Conservation (phyloP, 225 moss, liverwort and hornwort species). For the Lunularia cruciata region DNA sequence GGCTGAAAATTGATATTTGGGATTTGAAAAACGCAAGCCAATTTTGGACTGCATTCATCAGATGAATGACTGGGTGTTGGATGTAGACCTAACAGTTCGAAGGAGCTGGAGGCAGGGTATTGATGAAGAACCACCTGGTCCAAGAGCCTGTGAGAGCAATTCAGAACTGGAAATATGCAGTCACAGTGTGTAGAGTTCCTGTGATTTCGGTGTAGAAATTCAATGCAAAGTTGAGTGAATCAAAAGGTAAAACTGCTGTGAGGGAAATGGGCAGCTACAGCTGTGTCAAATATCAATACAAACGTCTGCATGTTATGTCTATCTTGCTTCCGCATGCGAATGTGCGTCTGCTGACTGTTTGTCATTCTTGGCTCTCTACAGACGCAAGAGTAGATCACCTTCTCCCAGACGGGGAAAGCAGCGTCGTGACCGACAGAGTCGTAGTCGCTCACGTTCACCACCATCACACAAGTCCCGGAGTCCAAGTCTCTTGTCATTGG, state of each 20-base stretch:
- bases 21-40: slow-evolving; percentile 17
- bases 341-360: slow-evolving; percentile 20
- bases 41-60: slow-evolving; percentile 31
- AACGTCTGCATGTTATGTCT: slow-evolving; percentile 9
- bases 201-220: slow-evolving; percentile 28
- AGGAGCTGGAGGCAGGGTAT: slow-evolving; percentile 32
- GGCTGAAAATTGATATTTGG: slow-evolving; percentile 22
- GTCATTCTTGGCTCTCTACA: slow-evolving; percentile 39
- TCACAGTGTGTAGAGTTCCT: slow-evolving; percentile 27
- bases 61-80: slow-evolving; percentile 35
- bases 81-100: slow-evolving; percentile 35
- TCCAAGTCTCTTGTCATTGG: slow-evolving; percentile 60
- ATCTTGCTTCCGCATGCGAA: background rate
- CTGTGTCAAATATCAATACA: slow-evolving; percentile 7
- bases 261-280: slow-evolving; percentile 22
- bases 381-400: slow-evolving; percentile 80
- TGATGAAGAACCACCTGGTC: slow-evolving; percentile 21
- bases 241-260: slow-evolving; percentile 25
- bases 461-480: slow-evolving; percentile 59
- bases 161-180: slow-evolving; percentile 24
- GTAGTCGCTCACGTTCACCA: slow-evolving; percentile 66
- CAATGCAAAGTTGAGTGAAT: slow-evolving; percentile 23
- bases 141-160: slow-evolving; percentile 20
- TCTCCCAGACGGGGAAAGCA: slow-evolving; percentile 78
- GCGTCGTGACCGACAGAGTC: slow-evolving; percentile 33